Percentiles rank a stretch among this genome's conserved stretches.
These are phyloP conservation scores for Lepiota venenata DNA, from an alignment of 768 basidiomycete species.

Conservation along the genomic window DNA sequence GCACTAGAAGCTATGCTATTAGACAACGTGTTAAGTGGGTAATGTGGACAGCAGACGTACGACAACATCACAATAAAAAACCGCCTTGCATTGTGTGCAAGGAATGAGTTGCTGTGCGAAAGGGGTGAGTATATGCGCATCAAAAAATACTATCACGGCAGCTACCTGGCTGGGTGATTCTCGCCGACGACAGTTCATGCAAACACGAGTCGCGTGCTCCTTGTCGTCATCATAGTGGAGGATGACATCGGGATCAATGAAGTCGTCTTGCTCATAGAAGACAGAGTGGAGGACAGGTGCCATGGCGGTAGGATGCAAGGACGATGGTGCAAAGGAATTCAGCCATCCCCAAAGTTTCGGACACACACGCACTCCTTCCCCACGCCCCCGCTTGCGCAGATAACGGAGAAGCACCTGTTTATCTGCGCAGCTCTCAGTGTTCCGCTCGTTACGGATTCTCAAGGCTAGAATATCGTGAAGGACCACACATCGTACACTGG, in stretches of 20 bases:
- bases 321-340: background rate
- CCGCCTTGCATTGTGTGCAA: conserved; percentile 9
- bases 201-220: conserved; percentile 5
- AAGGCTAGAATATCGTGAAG: background rate
- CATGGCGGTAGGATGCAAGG: conserved; percentile 1
- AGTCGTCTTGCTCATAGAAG: conserved; percentile 6
- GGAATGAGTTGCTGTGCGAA: conserved; percentile 5
- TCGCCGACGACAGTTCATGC: conserved; percentile 8
- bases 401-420: background rate
- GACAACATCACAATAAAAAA: conserved; percentile 10
- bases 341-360: conserved; percentile 11
- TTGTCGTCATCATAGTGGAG: conserved; percentile 10
- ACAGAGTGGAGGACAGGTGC: conserved; percentile 6
- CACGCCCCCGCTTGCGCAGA: conserved; percentile 6
- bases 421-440: background rate
- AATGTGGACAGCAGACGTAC: background rate
- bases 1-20: background rate
- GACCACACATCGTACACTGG: background rate
- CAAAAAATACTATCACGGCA: background rate
- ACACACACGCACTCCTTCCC: background rate
- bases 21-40: background rate
- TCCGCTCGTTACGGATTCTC: background rate
- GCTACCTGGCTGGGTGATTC: conserved; percentile 6
- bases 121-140: background rate
- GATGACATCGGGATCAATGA: conserved; percentile 2